phyloP scores from a whole-genome alignment of 2,329 filamentous ascomycete genomes.

The Aureobasidium sp. region DNA sequence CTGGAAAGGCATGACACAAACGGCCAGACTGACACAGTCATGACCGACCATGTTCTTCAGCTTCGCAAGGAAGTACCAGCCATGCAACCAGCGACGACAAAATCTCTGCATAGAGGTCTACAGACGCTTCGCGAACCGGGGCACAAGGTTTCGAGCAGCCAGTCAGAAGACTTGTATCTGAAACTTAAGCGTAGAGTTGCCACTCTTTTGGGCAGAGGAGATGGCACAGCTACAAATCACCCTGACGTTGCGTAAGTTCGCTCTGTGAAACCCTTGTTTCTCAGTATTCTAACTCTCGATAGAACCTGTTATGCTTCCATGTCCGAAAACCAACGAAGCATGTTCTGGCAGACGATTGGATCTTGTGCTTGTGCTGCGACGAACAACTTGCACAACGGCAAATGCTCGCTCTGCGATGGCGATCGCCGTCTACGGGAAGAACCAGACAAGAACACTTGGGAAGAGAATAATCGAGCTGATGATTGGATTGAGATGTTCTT shows the following conservation, averaged over 20 bases:
- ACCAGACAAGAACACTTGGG: background rate
- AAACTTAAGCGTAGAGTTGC: background rate
- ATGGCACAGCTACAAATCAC: background rate
- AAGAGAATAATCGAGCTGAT: conserved; percentile 13
- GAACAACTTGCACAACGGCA: background rate
- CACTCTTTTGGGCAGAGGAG: background rate
- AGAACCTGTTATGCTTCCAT: conserved; percentile 20
- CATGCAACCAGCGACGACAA: background rate
- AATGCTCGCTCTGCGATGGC: conserved; percentile 3
- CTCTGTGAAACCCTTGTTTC: background rate
- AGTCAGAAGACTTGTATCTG: background rate
- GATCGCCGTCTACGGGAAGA: background rate
- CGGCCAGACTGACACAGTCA: background rate
- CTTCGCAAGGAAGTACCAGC: background rate
- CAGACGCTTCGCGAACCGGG: background rate
- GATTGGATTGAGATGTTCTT: conserved; percentile 24
- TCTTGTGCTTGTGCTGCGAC: conserved; percentile 11
- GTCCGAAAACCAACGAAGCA: conserved; percentile 4
- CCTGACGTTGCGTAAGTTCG: background rate
- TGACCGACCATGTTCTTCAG: background rate
- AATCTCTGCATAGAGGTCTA: background rate
- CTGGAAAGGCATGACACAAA: background rate
- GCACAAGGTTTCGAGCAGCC: background rate
- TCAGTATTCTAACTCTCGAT: background rate
- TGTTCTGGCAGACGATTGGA: conserved; percentile 5